Percentiles rank a stretch among this genome's conserved stretches.
These are phyloP conservation scores for Gracilaria caudata DNA, from an alignment of 23 red algal genomes.

Conservation along the genomic window DNA sequence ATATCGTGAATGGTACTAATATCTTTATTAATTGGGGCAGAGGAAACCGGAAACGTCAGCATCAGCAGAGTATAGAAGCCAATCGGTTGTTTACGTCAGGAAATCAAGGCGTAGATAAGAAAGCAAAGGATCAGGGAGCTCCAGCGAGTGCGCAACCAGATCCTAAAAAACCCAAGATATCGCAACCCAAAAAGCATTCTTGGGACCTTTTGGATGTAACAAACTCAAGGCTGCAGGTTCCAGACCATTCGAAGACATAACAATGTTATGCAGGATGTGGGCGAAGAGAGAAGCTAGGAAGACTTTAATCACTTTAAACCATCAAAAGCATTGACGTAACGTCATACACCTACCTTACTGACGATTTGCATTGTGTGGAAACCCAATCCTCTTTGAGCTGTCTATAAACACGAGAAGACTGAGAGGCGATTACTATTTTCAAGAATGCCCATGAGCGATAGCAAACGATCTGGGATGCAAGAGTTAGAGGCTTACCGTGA, in stretches of 20 bases:
- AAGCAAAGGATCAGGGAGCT: not conserved
- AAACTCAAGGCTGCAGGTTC: not conserved
- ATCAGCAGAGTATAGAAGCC: not conserved
- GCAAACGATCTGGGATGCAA: no score
- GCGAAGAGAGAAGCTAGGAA: no score
- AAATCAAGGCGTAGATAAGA: not conserved
- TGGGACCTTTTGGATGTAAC: conserved; percentile 19
- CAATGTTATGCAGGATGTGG: no score
- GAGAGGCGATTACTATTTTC: no score
- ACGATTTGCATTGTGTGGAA: no score
- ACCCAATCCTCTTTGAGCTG: no score
- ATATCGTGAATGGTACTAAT: conserved; percentile 39
- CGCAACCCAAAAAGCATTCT: conserved; percentile 3
- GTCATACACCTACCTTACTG: no score
- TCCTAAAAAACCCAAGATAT: not conserved
- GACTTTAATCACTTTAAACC: no score
- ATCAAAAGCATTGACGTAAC: no score
- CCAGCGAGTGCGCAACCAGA: not conserved
- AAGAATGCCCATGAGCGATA: no score
- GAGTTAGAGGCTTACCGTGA: no score
- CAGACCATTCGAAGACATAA: not conserved
- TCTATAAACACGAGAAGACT: no score
- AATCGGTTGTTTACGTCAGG: not conserved
- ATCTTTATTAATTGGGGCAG: conserved; percentile 47
- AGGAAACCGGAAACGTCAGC: conserved; percentile 27